A percentile compares a stretch with the other conserved stretches of the same genome.
Evolutionary conservation across 192 early-diverging fungal genomes (phyloP).

Genomic region (Linnemannia hyalina): DNA sequence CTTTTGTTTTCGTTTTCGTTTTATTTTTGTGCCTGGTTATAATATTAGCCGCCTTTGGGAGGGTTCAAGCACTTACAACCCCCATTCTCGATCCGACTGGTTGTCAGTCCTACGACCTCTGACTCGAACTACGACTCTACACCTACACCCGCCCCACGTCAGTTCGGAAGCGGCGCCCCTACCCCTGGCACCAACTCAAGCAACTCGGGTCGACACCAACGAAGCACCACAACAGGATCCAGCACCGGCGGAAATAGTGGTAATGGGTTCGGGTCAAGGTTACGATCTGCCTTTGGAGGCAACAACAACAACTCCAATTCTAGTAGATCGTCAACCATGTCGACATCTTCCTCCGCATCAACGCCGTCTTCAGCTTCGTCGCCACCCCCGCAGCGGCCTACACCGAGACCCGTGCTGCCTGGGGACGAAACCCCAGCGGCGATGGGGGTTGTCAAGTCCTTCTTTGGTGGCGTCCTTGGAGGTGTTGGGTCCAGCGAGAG

Average conservation of each 20-base stretch:
- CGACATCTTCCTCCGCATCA: constrained; percentile 12
- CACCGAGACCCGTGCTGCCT: background rate
- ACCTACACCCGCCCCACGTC: constrained; percentile 3
- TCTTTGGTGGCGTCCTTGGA: constrained; percentile 69
- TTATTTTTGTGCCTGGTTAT: background rate
- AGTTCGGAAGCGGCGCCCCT: constrained; percentile 34
- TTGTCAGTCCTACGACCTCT: constrained; percentile 31
- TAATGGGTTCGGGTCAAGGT: constrained; percentile 37
- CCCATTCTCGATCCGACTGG: constrained; percentile 69
- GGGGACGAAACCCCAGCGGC: constrained; percentile 41
- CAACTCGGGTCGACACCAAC: constrained; percentile 10
- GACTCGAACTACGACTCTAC: constrained; percentile 20
- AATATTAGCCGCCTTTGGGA: constrained; percentile 68
- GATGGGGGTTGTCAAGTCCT: constrained; percentile 63
- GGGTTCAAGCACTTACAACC: constrained; percentile 71
- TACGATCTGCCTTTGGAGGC: constrained; percentile 33
- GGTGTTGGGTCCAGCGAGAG: constrained; percentile 44
- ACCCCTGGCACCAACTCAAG: background rate
- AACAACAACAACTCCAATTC: constrained; percentile 4
- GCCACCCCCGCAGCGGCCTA: constrained; percentile 5
- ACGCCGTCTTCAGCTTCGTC: background rate
- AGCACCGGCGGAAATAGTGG: constrained; percentile 1
- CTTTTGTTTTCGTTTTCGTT: background rate
- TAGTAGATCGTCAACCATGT: background rate
- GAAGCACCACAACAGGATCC: background rate